Evolutionary conservation across 805 yeast species (phyloP), one percentile per base, ranked within the genome.

Genomic region (Candida silvatica): DNA sequence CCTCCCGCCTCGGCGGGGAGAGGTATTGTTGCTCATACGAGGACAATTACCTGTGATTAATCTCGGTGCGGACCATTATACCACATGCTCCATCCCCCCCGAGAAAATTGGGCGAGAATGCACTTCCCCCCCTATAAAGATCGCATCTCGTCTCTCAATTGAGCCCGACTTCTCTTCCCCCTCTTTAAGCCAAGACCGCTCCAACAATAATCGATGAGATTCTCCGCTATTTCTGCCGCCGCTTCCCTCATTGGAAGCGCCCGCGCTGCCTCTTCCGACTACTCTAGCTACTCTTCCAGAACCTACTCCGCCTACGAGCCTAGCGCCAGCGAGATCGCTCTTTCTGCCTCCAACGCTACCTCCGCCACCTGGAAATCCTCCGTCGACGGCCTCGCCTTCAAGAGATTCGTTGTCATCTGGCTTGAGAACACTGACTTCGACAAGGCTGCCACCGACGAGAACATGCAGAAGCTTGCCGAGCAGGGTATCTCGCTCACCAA

Each of bases 341-440:
- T 39, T 28, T 53, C 52, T 17, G 62, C 63, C n/a, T 49, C 54
- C 12, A 53, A 52, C n/a, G 62, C 64, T 15, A 36, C 40, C 7
- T 47, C 64, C 24, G 41, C 43, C 35, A 53, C 49, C 35, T 38
- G 44, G 32, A 56, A 63, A 20, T 51, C 64, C 12, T 44, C 53
- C 37, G 68, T 67, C 23, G 37, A 44, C 15, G 73, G 73, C 41
- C 42, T 48, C 12, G 59, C 51, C 17, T 64, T 63, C 45, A 59
- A 65, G 48, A 58, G 69, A 36, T 50, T 65, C 36, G 51, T 54
- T 35, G 56, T 58, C 45, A 64, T 71, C 43, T 71, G 69, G 66
- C 61, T 71, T 42, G 76, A 69, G 55, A 67, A 67, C 54, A 70
- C 74, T 36, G 66, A 68, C 56, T 69, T 51, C 51, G 68, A 65